Evolutionary conservation across 2,329 filamentous ascomycete genomes (phyloP).

Genomic region (Aspergillus sp.): DNA sequence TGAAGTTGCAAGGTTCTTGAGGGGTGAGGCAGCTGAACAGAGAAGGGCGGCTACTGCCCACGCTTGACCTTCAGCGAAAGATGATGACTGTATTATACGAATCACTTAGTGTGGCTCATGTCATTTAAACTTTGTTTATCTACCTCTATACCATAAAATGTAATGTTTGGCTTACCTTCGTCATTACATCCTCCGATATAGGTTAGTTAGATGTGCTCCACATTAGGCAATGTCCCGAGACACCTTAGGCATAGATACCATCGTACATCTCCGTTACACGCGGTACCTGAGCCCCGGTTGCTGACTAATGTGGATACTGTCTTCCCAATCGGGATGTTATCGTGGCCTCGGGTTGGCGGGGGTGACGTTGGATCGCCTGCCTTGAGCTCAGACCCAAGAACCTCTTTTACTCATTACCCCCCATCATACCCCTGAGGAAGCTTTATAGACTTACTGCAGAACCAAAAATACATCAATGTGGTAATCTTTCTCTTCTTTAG

Average conservation of each 20-base stretch:
- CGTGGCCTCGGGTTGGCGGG: conserved; percentile 13
- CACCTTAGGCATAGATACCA: not conserved
- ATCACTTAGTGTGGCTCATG: not conserved
- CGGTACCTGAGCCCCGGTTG: not conserved
- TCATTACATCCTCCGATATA: too few relatives aligned
- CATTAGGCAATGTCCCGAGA: too few relatives aligned
- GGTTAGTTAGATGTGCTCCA: too few relatives aligned
- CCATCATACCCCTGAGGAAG: not conserved
- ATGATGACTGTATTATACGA: not conserved
- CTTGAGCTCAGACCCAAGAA: conserved; percentile 8
- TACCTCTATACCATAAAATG: not conserved
- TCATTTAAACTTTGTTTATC: not conserved
- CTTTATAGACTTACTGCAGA: not conserved
- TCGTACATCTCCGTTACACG: not conserved
- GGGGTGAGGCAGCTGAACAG: conserved; percentile 57
- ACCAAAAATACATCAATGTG: conserved; percentile 10
- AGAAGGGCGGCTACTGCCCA: conserved; percentile 28
- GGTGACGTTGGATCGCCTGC: conserved; percentile 23
- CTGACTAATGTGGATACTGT: conserved; percentile 20
- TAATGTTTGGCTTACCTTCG: too few relatives aligned
- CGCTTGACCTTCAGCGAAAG: not conserved
- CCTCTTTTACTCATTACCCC: not conserved
- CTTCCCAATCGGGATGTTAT: conserved; percentile 16
- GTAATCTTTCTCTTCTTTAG: not conserved
- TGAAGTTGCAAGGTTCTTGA: conserved; percentile 54